Percentiles rank a stretch among this genome's conserved stretches.
Conservation (phyloP, 2,329 filamentous ascomycete species). For the Aspergillus sp. region DNA sequence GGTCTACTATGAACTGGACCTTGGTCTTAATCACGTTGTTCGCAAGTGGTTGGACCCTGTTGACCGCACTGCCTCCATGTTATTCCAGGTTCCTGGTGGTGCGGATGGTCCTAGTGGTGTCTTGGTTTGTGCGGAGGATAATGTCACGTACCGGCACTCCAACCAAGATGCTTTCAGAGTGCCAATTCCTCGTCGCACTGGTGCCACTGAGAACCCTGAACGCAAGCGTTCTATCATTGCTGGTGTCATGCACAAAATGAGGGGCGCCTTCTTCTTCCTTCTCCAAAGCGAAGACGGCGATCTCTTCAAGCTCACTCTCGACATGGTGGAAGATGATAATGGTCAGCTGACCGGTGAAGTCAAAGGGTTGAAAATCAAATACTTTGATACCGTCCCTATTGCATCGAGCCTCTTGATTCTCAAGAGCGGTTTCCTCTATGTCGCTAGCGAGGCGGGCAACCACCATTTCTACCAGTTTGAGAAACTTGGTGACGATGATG, state of each 20-base stretch:
- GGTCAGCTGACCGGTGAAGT: constrained; percentile 79
- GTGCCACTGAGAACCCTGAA: constrained; percentile 85
- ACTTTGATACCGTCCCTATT: constrained; percentile 92
- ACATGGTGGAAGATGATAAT: constrained; percentile 76
- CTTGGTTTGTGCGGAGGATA: constrained; percentile 89
- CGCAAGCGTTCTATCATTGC: constrained; percentile 82
- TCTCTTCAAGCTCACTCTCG: constrained; percentile 91
- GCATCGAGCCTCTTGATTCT: constrained; percentile 85
- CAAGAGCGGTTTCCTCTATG: constrained; percentile 92
- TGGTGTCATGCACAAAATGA: constrained; percentile 96
- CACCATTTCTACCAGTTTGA: constrained; percentile 96
- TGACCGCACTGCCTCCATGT: constrained; percentile 78
- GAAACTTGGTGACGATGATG: constrained; percentile 91
- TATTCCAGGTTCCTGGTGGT: constrained; percentile 94
- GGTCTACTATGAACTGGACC: constrained; percentile 95
- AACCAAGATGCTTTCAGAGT: constrained; percentile 88
- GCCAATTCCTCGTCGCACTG: constrained; percentile 79
- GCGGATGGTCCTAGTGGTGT: constrained; percentile 92
- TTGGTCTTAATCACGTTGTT: constrained; percentile 95
- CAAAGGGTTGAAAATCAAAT: constrained; percentile 82
- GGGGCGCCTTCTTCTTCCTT: constrained; percentile 95
- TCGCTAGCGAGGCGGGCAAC: constrained; percentile 87
- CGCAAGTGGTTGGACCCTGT: constrained; percentile 94
- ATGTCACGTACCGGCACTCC: constrained; percentile 93
- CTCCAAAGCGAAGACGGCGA: constrained; percentile 97